These are phyloP conservation scores for Neurospora hispaniola DNA, from an alignment of 495 filamentous ascomycete genomes.

Conservation along the genomic window DNA sequence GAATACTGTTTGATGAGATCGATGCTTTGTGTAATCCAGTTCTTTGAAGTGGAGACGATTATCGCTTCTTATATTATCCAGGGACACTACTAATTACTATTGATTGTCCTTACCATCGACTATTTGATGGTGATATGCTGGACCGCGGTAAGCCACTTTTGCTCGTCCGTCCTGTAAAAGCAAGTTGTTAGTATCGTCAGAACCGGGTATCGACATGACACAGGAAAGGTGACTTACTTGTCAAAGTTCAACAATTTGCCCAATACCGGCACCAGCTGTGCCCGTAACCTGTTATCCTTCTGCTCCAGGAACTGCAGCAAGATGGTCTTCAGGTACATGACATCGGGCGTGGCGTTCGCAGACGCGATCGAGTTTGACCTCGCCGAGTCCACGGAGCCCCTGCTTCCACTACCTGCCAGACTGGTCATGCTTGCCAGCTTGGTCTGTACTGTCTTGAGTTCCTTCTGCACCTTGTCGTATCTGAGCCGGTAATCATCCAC, in stretches of 20 bases:
- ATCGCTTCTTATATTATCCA: not conserved
- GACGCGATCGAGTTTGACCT: not conserved
- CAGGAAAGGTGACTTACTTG: conserved; percentile 44
- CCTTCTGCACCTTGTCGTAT: conserved; percentile 71
- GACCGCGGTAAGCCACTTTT: conserved; percentile 82
- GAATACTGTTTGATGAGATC: not conserved
- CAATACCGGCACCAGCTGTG: conserved; percentile 83
- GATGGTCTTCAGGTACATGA: conserved; percentile 90
- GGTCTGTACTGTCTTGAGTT: conserved; percentile 35
- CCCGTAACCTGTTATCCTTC: conserved; percentile 80
- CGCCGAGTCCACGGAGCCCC: conserved; percentile 5
- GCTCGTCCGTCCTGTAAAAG: conserved; percentile 58
- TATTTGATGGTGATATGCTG: conserved; percentile 25
- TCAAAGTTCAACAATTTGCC: conserved; percentile 89
- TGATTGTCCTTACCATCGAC: not conserved
- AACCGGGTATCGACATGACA: not conserved
- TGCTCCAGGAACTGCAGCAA: conserved; percentile 91
- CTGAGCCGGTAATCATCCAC: conserved; percentile 66
- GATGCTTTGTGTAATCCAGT: not conserved
- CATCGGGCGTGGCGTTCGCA: conserved; percentile 45
- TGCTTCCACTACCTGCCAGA: conserved; percentile 10
- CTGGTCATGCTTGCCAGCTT: conserved; percentile 14
- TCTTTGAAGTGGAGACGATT: not conserved
- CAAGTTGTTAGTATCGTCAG: conserved; percentile 9
- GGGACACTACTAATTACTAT: not conserved